Base-by-base conservation (phyloP, 345 rosid genomes). In the Boechera stricta region DNA sequence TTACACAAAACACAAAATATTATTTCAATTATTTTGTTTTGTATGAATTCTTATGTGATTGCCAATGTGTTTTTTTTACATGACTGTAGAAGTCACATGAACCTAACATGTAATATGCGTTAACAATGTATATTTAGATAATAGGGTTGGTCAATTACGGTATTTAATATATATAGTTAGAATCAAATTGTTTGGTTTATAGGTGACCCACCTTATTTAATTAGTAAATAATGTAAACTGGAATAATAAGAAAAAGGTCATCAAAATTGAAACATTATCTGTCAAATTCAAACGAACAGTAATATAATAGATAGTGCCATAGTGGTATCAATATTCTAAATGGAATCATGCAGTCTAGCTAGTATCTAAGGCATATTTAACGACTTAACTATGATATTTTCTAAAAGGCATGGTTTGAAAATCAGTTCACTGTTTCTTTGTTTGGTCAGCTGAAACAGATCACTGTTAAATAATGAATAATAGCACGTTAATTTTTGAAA, bases 111-210 rank as follows among this genome's bases (percentile, higher is more conserved):
- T 3, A 41, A 5, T 69, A 49, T 52, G 60, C 24, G 7, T 53
- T 52, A 67, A 65, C 9, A 52, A 52, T 52, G 72, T 36, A 67
- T 12, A 67, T 51, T 0, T 39, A 69, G 63, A 15, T 39, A 10
- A n/a, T 26, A 26, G 41, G 63, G 32, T 54, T 41, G 53, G 73
- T 10, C 62, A 67, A 54, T 38, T 15, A 54, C 62, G 38, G 13
- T 54, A 68, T 49, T 15, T 68, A 26, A 38, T 8, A 68, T 26
- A 38, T 68, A 24, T 39, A 38, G 49, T 38, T 52, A 33, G 59
- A 52, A 67, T 49, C 72, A 52, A 52, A 21, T 33, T 7, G 71
- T 49, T 67, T 52, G 48, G 60, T 67, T 24, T 67, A 52, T 36
- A 36, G 12, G 60, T 35, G 72, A 67, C 45, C 47, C 59, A 67